phyloP scores from a whole-genome alignment of 805 yeast genomes.

The Ogataea populi-albae region DNA sequence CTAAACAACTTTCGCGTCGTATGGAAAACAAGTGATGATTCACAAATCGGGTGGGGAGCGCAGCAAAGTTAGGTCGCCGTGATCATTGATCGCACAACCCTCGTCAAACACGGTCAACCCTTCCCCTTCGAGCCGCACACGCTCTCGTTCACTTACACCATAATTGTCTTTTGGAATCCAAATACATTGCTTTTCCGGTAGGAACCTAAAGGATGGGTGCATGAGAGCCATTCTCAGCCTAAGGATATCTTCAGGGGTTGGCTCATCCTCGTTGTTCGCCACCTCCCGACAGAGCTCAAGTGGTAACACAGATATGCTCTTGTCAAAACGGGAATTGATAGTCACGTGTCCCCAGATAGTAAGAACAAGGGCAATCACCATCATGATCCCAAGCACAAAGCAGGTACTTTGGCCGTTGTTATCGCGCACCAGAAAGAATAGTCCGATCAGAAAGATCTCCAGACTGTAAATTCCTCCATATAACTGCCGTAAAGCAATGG shows the following conservation, averaged over 20 bases:
- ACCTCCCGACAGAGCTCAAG: constrained; percentile 13
- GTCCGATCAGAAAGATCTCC: constrained; percentile 74
- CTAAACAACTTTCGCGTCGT: no score
- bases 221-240: constrained; percentile 15
- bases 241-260: constrained; percentile 2
- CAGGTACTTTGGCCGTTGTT: constrained; percentile 43
- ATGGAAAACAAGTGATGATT: no score
- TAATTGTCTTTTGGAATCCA: constrained; percentile 33
- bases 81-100: constrained; percentile 17
- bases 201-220: constrained; percentile 25
- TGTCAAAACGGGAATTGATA: constrained; percentile 42
- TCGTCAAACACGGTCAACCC: constrained; percentile 20
- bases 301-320: constrained; percentile 39
- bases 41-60: constrained; percentile 22
- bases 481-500: constrained; percentile 70
- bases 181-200: constrained; percentile 18
- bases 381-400: constrained; percentile 46
- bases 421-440: constrained; percentile 61
- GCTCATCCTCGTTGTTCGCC: constrained; percentile 8
- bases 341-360: constrained; percentile 60
- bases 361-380: constrained; percentile 46
- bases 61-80: constrained; percentile 9
- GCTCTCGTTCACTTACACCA: constrained; percentile 31
- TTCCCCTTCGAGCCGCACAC: constrained; percentile 19
- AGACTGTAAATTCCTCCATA: constrained; percentile 80